phyloP scores from a whole-genome alignment of 805 yeast species.

The Candida nemodendra region DNA sequence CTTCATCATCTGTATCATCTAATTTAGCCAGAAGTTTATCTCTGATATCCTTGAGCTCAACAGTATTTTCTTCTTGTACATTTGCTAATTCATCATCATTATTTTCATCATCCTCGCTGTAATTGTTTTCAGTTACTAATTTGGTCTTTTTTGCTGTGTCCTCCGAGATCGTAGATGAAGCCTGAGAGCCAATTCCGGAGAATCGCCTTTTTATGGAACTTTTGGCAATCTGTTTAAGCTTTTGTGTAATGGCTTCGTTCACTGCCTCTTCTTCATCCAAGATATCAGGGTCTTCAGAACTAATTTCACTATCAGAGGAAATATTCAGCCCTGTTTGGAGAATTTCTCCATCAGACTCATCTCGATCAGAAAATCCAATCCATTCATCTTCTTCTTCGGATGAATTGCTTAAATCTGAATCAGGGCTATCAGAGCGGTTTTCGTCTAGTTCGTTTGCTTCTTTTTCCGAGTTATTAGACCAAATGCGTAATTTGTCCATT shows the following conservation, averaged over 20 bases:
- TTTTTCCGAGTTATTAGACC: constrained; percentile 46
- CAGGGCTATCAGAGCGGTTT: constrained; percentile 11
- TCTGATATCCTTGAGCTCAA: constrained; percentile 24
- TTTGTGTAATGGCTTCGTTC: constrained; percentile 19
- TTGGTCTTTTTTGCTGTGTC: constrained; percentile 10
- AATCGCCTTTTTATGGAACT: constrained; percentile 6
- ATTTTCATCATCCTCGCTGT: constrained; percentile 16
- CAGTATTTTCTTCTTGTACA: constrained; percentile 21
- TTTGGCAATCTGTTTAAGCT: constrained; percentile 1
- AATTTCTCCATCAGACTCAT: constrained; percentile 16
- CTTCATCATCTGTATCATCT: constrained; percentile 26
- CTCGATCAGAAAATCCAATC: constrained; percentile 12
- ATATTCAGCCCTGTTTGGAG: too few species aligned
- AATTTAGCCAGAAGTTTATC: constrained; percentile 26
- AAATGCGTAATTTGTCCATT: constrained; percentile 75
- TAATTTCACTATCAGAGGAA: constrained; percentile 16
- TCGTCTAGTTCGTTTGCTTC: constrained; percentile 30
- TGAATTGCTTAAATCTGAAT: constrained; percentile 13
- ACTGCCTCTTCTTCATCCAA: constrained; percentile 17
- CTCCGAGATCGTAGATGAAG: constrained; percentile 3
- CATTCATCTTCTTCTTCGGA: constrained; percentile 15
- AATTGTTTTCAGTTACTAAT: constrained; percentile 5
- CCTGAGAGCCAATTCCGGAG: not conserved
- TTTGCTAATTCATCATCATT: constrained; percentile 13
- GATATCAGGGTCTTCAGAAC: constrained; percentile 5